These are phyloP conservation scores for Boechera retrofracta DNA, from an alignment of 345 rosid species.

Conservation along the genomic window DNA sequence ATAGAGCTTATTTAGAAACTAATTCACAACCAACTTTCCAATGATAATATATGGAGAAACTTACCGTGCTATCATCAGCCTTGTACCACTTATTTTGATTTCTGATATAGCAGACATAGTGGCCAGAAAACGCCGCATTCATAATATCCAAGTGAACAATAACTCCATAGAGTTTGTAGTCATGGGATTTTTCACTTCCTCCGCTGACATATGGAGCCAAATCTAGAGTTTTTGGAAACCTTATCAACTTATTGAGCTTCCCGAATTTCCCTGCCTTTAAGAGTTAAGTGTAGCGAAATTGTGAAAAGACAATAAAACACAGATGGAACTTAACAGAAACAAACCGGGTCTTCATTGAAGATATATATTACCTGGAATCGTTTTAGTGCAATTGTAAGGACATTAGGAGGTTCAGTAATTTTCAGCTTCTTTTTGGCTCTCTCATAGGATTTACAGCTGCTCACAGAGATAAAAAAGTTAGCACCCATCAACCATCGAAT, in stretches of 20 bases:
- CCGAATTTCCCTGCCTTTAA: conserved; percentile 94
- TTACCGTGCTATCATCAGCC: conserved; percentile 90
- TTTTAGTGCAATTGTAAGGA: conserved; percentile 95
- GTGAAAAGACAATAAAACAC: conserved; percentile 41
- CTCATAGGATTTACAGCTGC: conserved; percentile 87
- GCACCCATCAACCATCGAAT: conserved; percentile 27
- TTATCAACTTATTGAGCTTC: conserved; percentile 85
- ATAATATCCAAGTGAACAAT: conserved; percentile 91
- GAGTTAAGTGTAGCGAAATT: conserved; percentile 14
- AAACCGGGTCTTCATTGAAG: conserved; percentile 1
- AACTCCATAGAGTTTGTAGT: conserved; percentile 91
- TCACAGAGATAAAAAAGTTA: conserved; percentile 17
- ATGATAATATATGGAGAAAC: conserved; percentile 37
- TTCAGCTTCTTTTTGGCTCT: conserved; percentile 91
- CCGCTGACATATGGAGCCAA: conserved; percentile 92
- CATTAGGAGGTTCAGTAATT: conserved; percentile 85
- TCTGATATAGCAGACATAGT: conserved; percentile 88
- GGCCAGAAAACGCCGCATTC: conserved; percentile 97
- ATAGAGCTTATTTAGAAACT: conserved; percentile 1
- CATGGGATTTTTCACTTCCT: conserved; percentile 78
- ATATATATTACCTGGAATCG: conserved; percentile 79
- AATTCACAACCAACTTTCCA: not conserved
- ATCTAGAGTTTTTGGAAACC: conserved; percentile 82
- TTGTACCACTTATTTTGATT: conserved; percentile 92
- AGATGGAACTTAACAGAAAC: conserved; percentile 22